Conservation (phyloP, 2,329 filamentous ascomycete species). For the Plenodomus tracheiphilus region DNA sequence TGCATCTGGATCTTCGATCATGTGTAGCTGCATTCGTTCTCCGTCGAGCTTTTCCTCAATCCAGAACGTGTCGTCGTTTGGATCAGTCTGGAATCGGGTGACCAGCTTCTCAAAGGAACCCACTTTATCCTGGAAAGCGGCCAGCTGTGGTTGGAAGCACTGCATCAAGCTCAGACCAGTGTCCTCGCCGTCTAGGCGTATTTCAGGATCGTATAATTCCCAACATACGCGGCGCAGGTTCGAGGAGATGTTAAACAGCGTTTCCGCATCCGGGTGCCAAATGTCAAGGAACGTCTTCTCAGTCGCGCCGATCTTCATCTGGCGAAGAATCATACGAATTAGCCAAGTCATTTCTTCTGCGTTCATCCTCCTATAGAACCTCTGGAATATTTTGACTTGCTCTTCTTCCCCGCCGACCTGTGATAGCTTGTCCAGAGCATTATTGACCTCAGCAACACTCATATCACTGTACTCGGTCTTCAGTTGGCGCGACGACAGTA, state of each 20-base stretch:
- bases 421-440: constrained; percentile 77
- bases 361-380: constrained; percentile 90
- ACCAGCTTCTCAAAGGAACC: constrained; percentile 77
- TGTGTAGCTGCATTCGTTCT: constrained; percentile 95
- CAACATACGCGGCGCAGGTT: constrained; percentile 90
- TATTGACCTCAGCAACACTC: constrained; percentile 88
- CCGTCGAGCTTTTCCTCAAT: constrained; percentile 98
- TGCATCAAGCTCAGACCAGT: constrained; percentile 82
- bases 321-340: constrained; percentile 86
- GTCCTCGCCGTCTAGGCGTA: constrained; percentile 75
- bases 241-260: constrained; percentile 82
- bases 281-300: constrained; percentile 83
- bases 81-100: constrained; percentile 64
- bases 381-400: constrained; percentile 77
- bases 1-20: constrained; percentile 69
- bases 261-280: constrained; percentile 59
- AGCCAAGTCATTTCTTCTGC: constrained; percentile 93
- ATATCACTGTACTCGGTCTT: constrained; percentile 73
- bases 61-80: constrained; percentile 81
- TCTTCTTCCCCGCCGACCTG: constrained; percentile 78
- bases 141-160: constrained; percentile 94
- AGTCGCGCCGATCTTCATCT: constrained; percentile 75
- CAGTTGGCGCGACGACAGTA: constrained; percentile 82
- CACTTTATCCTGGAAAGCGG: constrained; percentile 80
- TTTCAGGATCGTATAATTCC: constrained; percentile 77